These are phyloP conservation scores for Ascochyta pisi DNA, from an alignment of 2,329 filamentous ascomycete genomes.

Conservation along the genomic window DNA sequence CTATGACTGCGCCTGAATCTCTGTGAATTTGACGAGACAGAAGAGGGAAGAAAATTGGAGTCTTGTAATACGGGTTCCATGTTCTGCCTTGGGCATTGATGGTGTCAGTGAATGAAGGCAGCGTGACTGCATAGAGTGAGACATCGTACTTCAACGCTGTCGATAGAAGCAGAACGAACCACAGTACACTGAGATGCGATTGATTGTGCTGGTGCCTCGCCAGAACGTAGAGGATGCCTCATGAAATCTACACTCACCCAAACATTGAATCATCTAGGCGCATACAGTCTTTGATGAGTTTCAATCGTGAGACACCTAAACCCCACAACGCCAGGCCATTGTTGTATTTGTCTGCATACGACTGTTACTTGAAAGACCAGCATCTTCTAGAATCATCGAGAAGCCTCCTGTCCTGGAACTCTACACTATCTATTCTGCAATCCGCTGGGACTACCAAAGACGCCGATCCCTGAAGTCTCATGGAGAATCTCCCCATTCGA, in stretches of 20 bases:
- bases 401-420: too few relatives aligned
- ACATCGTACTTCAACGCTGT: background rate
- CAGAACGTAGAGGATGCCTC: too few relatives aligned
- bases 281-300: background rate
- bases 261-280: background rate
- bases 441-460: too few relatives aligned
- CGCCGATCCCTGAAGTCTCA: too few relatives aligned
- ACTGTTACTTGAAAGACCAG: too few relatives aligned
- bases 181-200: background rate
- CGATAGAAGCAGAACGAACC: background rate
- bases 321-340: too few relatives aligned
- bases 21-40: background rate
- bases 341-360: too few relatives aligned
- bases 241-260: too few relatives aligned
- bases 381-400: too few relatives aligned
- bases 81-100: background rate
- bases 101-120: background rate
- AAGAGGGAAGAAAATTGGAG: background rate
- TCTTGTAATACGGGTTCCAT: background rate
- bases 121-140: slow-evolving; percentile 7
- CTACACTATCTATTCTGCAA: too few relatives aligned
- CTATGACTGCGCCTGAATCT: background rate
- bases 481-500: too few relatives aligned
- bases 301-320: too few relatives aligned
- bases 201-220: background rate